A percentile compares a stretch with the other conserved stretches of the same genome.
These are phyloP conservation scores for Krasilnikovozyma curviuscula DNA, from an alignment of 768 basidiomycete genomes.

Conservation along the genomic window DNA sequence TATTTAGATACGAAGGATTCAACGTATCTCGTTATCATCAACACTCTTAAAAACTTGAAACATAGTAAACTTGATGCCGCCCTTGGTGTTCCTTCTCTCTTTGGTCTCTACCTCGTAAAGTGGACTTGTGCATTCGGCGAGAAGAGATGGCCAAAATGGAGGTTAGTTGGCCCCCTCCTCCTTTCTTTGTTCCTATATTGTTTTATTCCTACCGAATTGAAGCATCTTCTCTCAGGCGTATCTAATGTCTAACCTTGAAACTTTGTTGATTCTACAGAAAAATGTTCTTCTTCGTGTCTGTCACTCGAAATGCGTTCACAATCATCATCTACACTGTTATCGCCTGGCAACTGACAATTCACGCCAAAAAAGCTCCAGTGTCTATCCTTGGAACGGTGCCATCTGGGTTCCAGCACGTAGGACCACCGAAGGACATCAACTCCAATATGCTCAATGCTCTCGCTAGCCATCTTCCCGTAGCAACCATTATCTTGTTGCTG, in stretches of 20 bases:
- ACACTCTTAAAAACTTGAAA: conserved; percentile 68
- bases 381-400: conserved; percentile 62
- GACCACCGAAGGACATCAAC: conserved; percentile 34
- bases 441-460: conserved; percentile 43
- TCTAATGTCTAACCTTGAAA: no score
- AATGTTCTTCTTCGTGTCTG: conserved; percentile 46
- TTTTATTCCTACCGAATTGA: no score
- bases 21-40: conserved; percentile 22
- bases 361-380: conserved; percentile 52
- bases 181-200: no score
- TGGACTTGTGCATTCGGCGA: conserved; percentile 20
- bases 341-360: conserved; percentile 62
- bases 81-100: conserved; percentile 61
- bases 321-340: conserved; percentile 60
- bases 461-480: conserved; percentile 46
- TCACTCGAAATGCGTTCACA: conserved; percentile 32
- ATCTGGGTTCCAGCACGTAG: conserved; percentile 43
- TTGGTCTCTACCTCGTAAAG: conserved; percentile 27
- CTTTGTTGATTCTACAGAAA: no score
- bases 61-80: conserved; percentile 61
- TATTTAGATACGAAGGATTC: conserved; percentile 8
- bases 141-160: conserved; percentile 18
- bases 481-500: conserved; percentile 42
- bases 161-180: no score
- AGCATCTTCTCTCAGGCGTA: no score